Percentiles rank a stretch among this genome's conserved stretches.
These are phyloP conservation scores for Trichoderma virens DNA, from an alignment of 495 filamentous ascomycete genomes.

Conservation along the genomic window DNA sequence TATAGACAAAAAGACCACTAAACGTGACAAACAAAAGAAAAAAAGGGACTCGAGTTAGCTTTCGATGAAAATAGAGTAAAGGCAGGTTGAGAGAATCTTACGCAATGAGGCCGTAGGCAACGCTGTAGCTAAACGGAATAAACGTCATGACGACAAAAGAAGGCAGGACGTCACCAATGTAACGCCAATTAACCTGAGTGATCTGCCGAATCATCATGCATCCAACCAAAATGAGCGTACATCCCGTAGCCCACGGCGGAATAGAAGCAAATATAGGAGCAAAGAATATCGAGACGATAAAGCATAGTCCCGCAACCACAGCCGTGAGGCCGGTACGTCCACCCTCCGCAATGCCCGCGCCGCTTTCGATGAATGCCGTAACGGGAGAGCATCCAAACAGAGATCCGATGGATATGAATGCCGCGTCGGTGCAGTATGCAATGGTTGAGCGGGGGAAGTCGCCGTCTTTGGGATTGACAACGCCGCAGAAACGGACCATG, in stretches of 20 bases:
- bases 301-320: constrained; percentile 63
- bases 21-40: neutral
- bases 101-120: constrained; percentile 73
- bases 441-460: constrained; percentile 59
- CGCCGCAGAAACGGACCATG: constrained; percentile 70
- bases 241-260: constrained; percentile 77
- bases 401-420: constrained; percentile 72
- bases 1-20: constrained; percentile 65
- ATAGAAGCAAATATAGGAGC: constrained; percentile 77
- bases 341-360: constrained; percentile 75
- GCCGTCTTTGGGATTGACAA: constrained; percentile 43
- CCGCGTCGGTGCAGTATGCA: constrained; percentile 43
- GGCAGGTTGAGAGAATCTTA: constrained; percentile 21
- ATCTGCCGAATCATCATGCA: constrained; percentile 52
- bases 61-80: neutral
- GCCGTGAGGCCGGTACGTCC: constrained; percentile 73
- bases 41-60: neutral
- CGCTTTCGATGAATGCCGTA: constrained; percentile 76
- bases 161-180: constrained; percentile 62
- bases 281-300: constrained; percentile 74
- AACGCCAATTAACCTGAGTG: constrained; percentile 45
- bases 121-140: constrained; percentile 77
- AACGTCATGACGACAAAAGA: constrained; percentile 72
- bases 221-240: constrained; percentile 64
- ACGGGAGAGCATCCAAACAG: constrained; percentile 69